These are phyloP conservation scores for Xylaria sp. DNA, from an alignment of 2,329 filamentous ascomycete species.

Conservation along the genomic window DNA sequence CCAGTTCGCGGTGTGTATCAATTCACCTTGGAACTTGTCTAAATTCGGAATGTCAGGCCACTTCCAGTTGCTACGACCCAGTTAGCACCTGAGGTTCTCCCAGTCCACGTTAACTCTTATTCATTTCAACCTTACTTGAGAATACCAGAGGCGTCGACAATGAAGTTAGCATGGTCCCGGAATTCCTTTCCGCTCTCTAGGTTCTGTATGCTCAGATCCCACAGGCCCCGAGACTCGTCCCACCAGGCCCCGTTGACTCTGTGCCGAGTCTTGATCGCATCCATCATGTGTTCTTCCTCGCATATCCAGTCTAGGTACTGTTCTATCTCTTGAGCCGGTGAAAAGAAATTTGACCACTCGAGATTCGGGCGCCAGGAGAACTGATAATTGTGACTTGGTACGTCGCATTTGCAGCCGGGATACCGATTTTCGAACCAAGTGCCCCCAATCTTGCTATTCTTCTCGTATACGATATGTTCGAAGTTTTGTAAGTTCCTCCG, in stretches of 20 bases:
- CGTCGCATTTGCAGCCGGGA: constrained; percentile 62
- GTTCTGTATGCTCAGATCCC: constrained; percentile 50
- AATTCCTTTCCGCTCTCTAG: constrained; percentile 48
- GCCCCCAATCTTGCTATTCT: constrained; percentile 60
- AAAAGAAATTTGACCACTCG: constrained; percentile 64
- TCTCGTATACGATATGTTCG: constrained; percentile 59
- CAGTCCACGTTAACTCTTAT: no score
- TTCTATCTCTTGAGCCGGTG: constrained; percentile 60
- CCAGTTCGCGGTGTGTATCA: constrained; percentile 62
- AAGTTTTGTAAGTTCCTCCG: constrained; percentile 50
- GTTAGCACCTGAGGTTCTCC: no score
- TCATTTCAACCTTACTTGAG: constrained; percentile 52
- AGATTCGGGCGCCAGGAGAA: constrained; percentile 66
- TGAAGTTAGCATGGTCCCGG: constrained; percentile 53
- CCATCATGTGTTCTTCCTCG: constrained; percentile 54
- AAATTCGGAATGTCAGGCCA: constrained; percentile 57
- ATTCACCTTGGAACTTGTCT: constrained; percentile 51
- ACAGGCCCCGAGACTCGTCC: constrained; percentile 50
- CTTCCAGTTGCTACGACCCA: constrained; percentile 52
- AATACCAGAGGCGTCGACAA: constrained; percentile 57
- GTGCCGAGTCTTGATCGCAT: constrained; percentile 51
- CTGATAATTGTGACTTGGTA: constrained; percentile 66
- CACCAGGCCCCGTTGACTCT: constrained; percentile 51
- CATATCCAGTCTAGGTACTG: constrained; percentile 56
- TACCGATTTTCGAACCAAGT: constrained; percentile 67